A percentile compares a stretch with the other conserved stretches of the same genome.
Conservation (phyloP, 2,329 filamentous ascomycete genomes). For the Fusarium buxicola region DNA sequence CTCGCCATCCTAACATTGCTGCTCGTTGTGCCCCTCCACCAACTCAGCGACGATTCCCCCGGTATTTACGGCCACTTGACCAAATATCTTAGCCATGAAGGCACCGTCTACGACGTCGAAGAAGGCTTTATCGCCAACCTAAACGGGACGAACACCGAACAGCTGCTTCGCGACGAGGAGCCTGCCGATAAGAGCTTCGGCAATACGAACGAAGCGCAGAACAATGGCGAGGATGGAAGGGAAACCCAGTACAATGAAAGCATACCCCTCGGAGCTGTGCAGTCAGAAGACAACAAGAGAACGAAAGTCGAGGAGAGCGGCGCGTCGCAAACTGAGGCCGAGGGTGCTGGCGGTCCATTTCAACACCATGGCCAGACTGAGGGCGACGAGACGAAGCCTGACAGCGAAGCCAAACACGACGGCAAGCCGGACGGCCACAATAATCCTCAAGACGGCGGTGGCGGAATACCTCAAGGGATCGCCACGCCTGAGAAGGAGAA, state of each 20-base stretch:
- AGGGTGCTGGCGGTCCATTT: constrained; percentile 1
- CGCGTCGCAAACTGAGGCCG: constrained; percentile 10
- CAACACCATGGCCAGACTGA: background rate
- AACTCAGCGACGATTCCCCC: constrained; percentile 45
- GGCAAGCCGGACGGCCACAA: constrained; percentile 2
- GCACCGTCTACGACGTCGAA: constrained; percentile 52
- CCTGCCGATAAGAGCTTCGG: constrained; percentile 18
- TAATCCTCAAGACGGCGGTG: constrained; percentile 35
- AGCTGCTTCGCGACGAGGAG: constrained; percentile 22
- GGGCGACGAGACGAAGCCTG: background rate
- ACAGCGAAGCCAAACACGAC: constrained; percentile 14
- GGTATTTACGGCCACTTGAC: constrained; percentile 48
- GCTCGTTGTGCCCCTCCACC: constrained; percentile 48
- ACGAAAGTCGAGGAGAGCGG: constrained; percentile 4
- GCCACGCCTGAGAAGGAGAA: constrained; percentile 10
- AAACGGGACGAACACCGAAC: constrained; percentile 47
- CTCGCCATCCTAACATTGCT: constrained; percentile 45
- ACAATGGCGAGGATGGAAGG: constrained; percentile 23
- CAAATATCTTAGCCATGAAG: constrained; percentile 46
- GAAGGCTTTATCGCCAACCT: constrained; percentile 45
- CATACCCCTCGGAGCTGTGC: constrained; percentile 4
- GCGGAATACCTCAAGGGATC: background rate
- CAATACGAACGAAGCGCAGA: constrained; percentile 16
- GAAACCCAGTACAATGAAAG: constrained; percentile 6
- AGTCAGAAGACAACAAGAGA: constrained; percentile 3